Evolutionary conservation across 192 early-diverging fungal species (phyloP), one percentile per base, ranked within the genome.

Genomic region (Backusella sp.): DNA sequence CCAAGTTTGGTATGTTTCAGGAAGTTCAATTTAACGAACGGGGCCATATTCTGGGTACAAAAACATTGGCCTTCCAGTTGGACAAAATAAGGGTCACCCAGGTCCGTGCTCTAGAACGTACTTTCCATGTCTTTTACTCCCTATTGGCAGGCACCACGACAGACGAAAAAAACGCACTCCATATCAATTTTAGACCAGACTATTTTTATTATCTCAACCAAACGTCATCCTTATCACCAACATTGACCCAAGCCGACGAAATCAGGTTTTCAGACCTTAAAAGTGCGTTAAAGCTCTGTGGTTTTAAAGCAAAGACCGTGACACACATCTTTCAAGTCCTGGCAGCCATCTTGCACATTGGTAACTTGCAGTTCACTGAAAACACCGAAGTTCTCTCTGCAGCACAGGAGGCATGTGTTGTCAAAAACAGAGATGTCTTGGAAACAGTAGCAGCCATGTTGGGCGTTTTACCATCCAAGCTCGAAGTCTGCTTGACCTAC

Each of bases 21-120:
- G 97, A 99, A 85, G 85, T 95, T 73, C 97, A 99, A 88, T 97
- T 94, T 79, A 92, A 91, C 73, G 91, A 91, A 44, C 82, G 91
- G 21, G 95, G 96, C 26, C 90, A 90, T 28, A 85, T 99, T 69
- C 78, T 94, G 15, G 97, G 96, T 69, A 83, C 91, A 72, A 97
- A 99, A 81, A 78, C 90, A 12, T 79, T 97, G 21, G 88, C 93
- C 12, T 93, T 88, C 75, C 83, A 86, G 23, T 86, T 93, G 26
- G 92, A 94, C 77, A 80, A 85, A 14, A 82, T 82, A 68, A 80
- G 92, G 46, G 82, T 94, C 6, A 89, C 87, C 12, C 76, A 88
- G 21, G 88, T 89, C 9, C 34, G 72, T 17, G 83, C 84, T 35
- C 84, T 88, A 28, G 92, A 94, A 77, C 83, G 89, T 70, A 89